phyloP scores from a whole-genome alignment of 108 stramenopile species.

The Skeletonema tropicum region DNA sequence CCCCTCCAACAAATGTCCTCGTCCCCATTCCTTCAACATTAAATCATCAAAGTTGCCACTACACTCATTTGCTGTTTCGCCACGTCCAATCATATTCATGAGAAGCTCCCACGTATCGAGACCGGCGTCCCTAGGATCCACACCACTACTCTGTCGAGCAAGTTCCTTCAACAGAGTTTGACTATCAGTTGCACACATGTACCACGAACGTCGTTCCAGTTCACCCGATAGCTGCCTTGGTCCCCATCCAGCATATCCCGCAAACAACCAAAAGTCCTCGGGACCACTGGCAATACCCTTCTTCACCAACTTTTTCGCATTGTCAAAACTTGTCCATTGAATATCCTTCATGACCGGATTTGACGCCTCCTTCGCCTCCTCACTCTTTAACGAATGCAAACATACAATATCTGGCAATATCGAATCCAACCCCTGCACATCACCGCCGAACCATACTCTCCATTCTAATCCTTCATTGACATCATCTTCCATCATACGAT shows the following conservation, averaged over 20 bases:
- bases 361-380: slow-evolving; percentile 56
- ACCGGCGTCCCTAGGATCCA: slow-evolving; percentile 67
- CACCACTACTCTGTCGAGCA: slow-evolving; percentile 49
- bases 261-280: slow-evolving; percentile 72
- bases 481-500: slow-evolving; percentile 42
- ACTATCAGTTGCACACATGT: slow-evolving; percentile 84
- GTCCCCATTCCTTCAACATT: slow-evolving; percentile 84
- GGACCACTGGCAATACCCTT: slow-evolving; percentile 45
- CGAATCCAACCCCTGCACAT: slow-evolving; percentile 68
- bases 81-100: slow-evolving; percentile 72
- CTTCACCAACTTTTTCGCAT: slow-evolving; percentile 71
- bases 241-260: slow-evolving; percentile 70
- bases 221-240: slow-evolving; percentile 67
- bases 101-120: slow-evolving; percentile 69
- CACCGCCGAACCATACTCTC: slow-evolving; percentile 63
- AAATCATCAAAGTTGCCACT: slow-evolving; percentile 72
- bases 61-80: slow-evolving; percentile 50
- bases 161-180: slow-evolving; percentile 71
- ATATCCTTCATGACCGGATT: slow-evolving; percentile 84
- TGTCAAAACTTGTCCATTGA: slow-evolving; percentile 85
- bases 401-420: slow-evolving; percentile 75
- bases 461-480: slow-evolving; percentile 43
- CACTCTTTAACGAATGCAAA: slow-evolving; percentile 71
- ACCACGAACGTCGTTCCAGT: slow-evolving; percentile 81
- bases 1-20: slow-evolving; percentile 57